Evolutionary conservation across 306 rosid species (phyloP), one percentile per base, ranked within the genome.

Genomic region (Dalbergia oliveri): DNA sequence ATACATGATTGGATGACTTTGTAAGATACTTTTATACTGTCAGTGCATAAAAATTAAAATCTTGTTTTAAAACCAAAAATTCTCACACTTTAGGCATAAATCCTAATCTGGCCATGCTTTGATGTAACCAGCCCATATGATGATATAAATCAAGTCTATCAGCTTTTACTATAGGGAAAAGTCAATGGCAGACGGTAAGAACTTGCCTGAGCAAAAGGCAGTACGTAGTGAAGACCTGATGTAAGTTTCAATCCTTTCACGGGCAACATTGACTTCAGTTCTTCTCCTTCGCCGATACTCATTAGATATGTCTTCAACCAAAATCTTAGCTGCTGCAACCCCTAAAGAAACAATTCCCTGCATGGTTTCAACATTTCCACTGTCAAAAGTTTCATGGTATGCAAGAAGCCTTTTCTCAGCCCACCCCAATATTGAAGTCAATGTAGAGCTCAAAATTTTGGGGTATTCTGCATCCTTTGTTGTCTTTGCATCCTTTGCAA

Each of bases 131-230:
- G 58, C 43, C 62, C 59, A 73, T 66, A 37, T 72, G 16, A 85
- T 37, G 15, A 82, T 79, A 57, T 26, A 12, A 31, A 34, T 59
- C 78, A 37, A 62, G 72, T 72, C 64, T 66, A 82, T 61, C 75
- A 5, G 18, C 76, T 83, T 77, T 58, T 56, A 72, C 65, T 47
- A 34, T 56, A 41, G 35, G 64, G 12, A 35, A 75, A 76, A 18
- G 70, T 39, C 50, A 81, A 19, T 14, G 18, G 35, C 16, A 80
- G 61, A 77, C 64, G 66, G 44, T 23, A 80, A 81, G 73, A 58
- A 90, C 94, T 90, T 91, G 78, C 99, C 99, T 95, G 99, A 75
- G 99, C 99, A 88, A 95, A 95, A 56, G 98, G 98, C 96, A 51
- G 99, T 91, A 16, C 98, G 97, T 14, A 93, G 77, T 47, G 99